Conservation (phyloP, 2,329 filamentous ascomycete genomes). For the Beauveria australis region DNA sequence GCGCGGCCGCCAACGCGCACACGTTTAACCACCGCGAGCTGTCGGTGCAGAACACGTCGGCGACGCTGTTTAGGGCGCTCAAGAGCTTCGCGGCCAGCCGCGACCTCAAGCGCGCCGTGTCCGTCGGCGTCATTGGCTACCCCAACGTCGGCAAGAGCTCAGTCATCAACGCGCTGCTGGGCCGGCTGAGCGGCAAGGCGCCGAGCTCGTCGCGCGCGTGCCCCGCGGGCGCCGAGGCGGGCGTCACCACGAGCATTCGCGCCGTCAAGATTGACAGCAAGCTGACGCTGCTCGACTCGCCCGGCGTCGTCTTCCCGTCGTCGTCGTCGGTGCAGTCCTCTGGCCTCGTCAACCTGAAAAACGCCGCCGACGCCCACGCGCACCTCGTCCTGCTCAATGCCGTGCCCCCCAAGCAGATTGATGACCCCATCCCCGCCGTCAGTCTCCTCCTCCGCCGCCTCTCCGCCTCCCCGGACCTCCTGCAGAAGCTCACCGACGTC, state of each 20-base stretch:
- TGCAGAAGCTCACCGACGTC: constrained; percentile 70
- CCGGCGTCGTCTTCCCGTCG: constrained; percentile 87
- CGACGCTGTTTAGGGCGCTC: constrained; percentile 77
- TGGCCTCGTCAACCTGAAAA: constrained; percentile 45
- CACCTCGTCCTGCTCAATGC: constrained; percentile 84
- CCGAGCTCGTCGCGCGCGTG: constrained; percentile 55
- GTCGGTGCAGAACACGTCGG: constrained; percentile 77
- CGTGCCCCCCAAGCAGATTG: constrained; percentile 86
- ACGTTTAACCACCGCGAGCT: constrained; percentile 89
- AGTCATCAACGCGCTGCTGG: constrained; percentile 86
- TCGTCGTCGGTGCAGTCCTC: constrained; percentile 32
- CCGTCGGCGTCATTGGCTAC: constrained; percentile 89
- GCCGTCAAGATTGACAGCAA: constrained; percentile 93
- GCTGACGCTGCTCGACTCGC: constrained; percentile 86
- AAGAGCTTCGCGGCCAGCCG: constrained; percentile 80
- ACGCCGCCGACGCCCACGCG: constrained; percentile 65
- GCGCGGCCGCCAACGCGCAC: constrained; percentile 73
- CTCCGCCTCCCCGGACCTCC: constrained; percentile 61
- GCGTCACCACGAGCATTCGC: constrained; percentile 81
- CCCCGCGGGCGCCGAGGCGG: constrained; percentile 83
- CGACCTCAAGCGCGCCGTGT: constrained; percentile 80
- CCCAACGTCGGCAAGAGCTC: constrained; percentile 96
- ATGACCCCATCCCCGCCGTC: constrained; percentile 84
- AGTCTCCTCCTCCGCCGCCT: constrained; percentile 75
- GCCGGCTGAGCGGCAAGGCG: constrained; percentile 61